These are phyloP conservation scores for Psidium guajava DNA, from an alignment of 345 rosid species.

Conservation along the genomic window DNA sequence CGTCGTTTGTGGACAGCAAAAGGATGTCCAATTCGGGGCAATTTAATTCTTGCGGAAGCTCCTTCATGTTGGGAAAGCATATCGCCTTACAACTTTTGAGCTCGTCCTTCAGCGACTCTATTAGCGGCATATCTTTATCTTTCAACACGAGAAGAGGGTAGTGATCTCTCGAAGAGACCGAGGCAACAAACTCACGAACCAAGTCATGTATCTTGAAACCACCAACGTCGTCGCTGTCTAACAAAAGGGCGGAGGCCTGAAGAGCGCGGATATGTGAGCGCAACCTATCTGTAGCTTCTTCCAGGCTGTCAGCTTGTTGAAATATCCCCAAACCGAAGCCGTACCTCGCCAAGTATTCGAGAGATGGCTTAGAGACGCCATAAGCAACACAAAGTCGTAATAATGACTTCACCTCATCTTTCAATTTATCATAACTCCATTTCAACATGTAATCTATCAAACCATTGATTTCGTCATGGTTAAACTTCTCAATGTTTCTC, in stretches of 20 bases:
- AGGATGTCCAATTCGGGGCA: neutral
- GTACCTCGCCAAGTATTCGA: neutral
- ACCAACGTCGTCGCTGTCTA: rapidly evolving
- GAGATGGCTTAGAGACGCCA: neutral
- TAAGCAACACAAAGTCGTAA: neutral
- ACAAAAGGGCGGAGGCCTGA: neutral
- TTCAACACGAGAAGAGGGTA: neutral
- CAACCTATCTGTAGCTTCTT: neutral
- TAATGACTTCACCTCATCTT: neutral
- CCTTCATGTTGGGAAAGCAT: neutral
- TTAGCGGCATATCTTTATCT: rapidly evolving
- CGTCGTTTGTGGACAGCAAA: rapidly evolving
- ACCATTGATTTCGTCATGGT: no score
- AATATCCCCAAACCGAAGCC: neutral
- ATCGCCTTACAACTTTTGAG: rapidly evolving
- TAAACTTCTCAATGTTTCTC: no score
- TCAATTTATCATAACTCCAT: no score
- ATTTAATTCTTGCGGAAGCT: neutral
- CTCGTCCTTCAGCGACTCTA: rapidly evolving
- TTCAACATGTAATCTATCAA: no score
- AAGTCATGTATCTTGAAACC: neutral
- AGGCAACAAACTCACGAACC: neutral
- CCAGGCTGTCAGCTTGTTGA: neutral
- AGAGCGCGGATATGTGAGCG: neutral
- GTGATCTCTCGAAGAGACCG: rapidly evolving